Evolutionary conservation across 139 green algal genomes (phyloP).

Genomic region (Picochlorum sp.): DNA sequence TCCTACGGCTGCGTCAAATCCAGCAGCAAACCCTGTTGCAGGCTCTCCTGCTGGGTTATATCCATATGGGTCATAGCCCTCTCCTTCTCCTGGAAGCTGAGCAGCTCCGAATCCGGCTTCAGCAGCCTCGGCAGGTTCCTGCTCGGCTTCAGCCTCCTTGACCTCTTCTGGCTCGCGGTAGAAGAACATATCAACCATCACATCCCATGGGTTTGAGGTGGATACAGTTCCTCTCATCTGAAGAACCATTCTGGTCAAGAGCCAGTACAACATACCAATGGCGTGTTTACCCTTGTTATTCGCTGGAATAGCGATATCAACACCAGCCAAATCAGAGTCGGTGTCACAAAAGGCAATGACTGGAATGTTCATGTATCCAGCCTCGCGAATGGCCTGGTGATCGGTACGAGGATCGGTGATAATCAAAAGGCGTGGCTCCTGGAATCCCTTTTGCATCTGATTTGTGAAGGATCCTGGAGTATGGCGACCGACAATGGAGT

Average conservation of each 20-base stretch:
- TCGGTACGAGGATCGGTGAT: slow-evolving; percentile 90
- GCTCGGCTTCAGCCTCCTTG: slow-evolving; percentile 37
- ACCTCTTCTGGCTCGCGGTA: slow-evolving; percentile 83
- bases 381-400: slow-evolving; percentile 96
- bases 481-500: slow-evolving; percentile 91
- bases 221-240: slow-evolving; percentile 90
- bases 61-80: slow-evolving; percentile 31
- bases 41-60: slow-evolving; percentile 19
- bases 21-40: slow-evolving; percentile 22
- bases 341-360: slow-evolving; percentile 99
- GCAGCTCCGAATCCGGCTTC: slow-evolving; percentile 11
- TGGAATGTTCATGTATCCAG: slow-evolving; percentile 97
- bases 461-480: slow-evolving; percentile 99
- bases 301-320: slow-evolving; percentile 98
- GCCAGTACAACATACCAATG: slow-evolving; percentile 94
- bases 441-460: slow-evolving; percentile 95
- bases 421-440: slow-evolving; percentile 94
- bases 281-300: slow-evolving; percentile 99
- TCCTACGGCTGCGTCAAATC: slow-evolving; percentile 40
- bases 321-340: slow-evolving; percentile 75
- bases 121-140: slow-evolving; percentile 9
- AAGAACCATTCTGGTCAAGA: slow-evolving; percentile 95
- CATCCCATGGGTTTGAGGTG: slow-evolving; percentile 69
- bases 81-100: slow-evolving; percentile 20
- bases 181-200: slow-evolving; percentile 99